Base-by-base conservation (phyloP, 306 rosid species). In the Chamaecrista fasciculata region DNA sequence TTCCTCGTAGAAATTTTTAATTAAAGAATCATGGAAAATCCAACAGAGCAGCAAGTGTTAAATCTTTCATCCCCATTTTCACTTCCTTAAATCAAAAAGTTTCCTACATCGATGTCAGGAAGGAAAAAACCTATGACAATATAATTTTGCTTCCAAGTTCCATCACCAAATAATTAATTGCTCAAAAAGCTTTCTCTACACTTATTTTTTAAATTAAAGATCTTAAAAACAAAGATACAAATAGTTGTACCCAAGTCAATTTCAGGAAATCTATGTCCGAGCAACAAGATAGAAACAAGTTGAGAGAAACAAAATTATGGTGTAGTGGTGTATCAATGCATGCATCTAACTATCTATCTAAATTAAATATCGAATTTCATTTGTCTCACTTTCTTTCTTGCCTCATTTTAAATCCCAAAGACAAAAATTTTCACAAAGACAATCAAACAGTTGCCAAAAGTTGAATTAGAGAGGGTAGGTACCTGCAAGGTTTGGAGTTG, bases 401-500 rank as follows among this genome's bases (percentile, higher is more conserved):
- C 26, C 11, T 26, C 6, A 46, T 44, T 52, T 53, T 74, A 23
- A 52, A 58, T 70, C 42, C 28, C 62, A 42, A 55, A 56, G 19
- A 59, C 25, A 37, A 66, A 26, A 71, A 44, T 67, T 51, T 44
- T 51, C 19, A 23, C 55, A 76, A 67, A 53, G 73, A 62, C 24
- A 51, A 56, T 16, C 28, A 55, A 50, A 64, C 70, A 69, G 15
- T 42, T 31, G 11, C 8, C 34, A 44, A 43, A 34, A 16, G 42
- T 43, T 33, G 58, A 65, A 73, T 56, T 49, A 72, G 62, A 40
- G 68, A 49, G 67, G 80, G 26, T 46, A 12, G 11, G 51, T 60
- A 82, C 79, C 86, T 58, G 55, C 15, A 11, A 19, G 57, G 48
- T 62, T 73, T 73, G 47, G 78, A 26, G 53, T 79, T 72, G 37